Evolutionary conservation across 805 yeast species (phyloP), one percentile per base, ranked within the genome.

Genomic region (Saccharomyces cerevisiae): DNA sequence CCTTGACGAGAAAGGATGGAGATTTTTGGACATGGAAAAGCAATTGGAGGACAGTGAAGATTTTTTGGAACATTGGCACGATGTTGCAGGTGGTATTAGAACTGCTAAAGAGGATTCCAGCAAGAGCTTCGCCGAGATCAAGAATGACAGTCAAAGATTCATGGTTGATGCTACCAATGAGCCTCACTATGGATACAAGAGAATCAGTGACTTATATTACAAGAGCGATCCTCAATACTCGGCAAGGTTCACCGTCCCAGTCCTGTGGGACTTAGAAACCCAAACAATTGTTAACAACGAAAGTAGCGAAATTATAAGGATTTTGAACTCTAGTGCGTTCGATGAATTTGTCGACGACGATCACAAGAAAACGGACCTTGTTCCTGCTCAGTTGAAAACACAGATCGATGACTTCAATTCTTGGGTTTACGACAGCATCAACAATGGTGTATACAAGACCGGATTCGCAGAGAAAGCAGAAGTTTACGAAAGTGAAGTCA

Each of bases 161-260:
- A 61, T 59, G 30, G 57, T 59, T 11, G 73, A 70, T 55, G 66
- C 81, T 26, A 78, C 84, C 10, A 77, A 75, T 49, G 94, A 88
- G 50, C 79, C 81, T 14, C 55, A 85, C 43, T 79, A 87, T 65
- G 82, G 83, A 6, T 75, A 74, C 60, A 70, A 77, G 53, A 76
- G 89, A 60, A 57, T 91, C 50, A 77, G 84, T 30, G 85, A 92
- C 61, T 64, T 91, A 26, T 92, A 92, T 69, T 83, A 73, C 71
- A 83, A 83, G 69, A 87, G 87, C 8, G 76, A 89, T 52, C 84
- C 91, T 0, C 79, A 85, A 30, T 91, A 89, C 71, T 73, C 70
- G 14, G 97, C 95, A 3, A 77, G 97, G 59, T 87, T 82, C 67
- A 91, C 97, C 1, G 98, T 92, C 36, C 98, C 98, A 1, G 87